Base-by-base conservation (phyloP, 1,284 basidiomycete species). In the Puccinia horiana region DNA sequence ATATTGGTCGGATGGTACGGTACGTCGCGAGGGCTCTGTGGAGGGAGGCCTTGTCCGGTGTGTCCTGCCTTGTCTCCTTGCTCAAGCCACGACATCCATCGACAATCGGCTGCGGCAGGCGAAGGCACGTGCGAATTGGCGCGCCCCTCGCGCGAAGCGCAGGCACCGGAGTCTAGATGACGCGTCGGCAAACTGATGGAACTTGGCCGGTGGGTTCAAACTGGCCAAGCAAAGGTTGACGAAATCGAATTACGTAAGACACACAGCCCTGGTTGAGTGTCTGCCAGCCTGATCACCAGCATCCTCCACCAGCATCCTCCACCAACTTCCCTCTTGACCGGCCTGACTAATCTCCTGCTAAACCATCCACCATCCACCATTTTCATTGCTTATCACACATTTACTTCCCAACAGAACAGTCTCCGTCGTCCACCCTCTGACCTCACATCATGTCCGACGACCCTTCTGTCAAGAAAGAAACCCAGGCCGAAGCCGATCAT, bases 401-500 rank as follows among this genome's bases (percentile, higher is more conserved):
- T 35, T 37, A 26, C n/a, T 75, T 37, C 72, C 1, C 35, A 16
- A 40, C 3, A 72, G 23, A 37, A n/a, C 69, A 72, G 8, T 29
- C 40, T 40, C 67, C 16, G 11, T 42, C 26, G 23, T 12, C 69
- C 23, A 14, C 69, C 52, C 32, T 20, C 32, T 40, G 12, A 29
- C 23, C 3, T 32, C 26, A 1, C 72, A 73, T 37, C 70, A 81
- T 81, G 78, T 44, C 78, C 40, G 78, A 81, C n/a, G 69, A 81
- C 42, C 77, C 77, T 32, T 70, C 77, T n/a, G 44, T 79, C 63
- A 81, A 81, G 54, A 81, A 81, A 81, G 78, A 81, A 12, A 52
- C 54, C 29, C 56, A 44, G 40, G 54, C 67, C 40, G 67, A 47
- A 26, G 58, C 54, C 23, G 78, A 81, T 49, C 78, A 81, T 42